Conservation (phyloP, 106 monocot species). For the Allium sativum region DNA sequence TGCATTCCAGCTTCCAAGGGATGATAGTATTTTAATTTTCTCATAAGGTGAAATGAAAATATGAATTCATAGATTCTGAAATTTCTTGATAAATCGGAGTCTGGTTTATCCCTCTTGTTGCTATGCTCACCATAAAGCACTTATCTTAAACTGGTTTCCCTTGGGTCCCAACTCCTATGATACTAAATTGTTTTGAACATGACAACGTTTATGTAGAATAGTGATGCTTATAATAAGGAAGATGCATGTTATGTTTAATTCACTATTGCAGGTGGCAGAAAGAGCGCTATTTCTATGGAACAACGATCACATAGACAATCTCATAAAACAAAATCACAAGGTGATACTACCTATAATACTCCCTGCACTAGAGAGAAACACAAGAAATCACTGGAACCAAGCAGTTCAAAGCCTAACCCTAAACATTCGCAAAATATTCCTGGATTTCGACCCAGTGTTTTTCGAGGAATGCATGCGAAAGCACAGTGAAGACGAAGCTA, state of each 20-base stretch:
- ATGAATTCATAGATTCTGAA: no score
- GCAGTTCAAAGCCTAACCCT: conserved; percentile 56
- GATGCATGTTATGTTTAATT: background rate
- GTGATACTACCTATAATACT: conserved; percentile 55
- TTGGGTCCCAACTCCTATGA: no score
- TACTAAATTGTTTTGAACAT: no score
- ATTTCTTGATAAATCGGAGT: no score
- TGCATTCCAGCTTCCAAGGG: no score
- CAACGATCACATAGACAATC: conserved; percentile 53
- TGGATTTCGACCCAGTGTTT: conserved; percentile 37
- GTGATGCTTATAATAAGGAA: no score
- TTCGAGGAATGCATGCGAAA: conserved; percentile 45
- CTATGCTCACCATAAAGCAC: no score
- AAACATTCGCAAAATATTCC: conserved; percentile 53
- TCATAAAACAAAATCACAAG: conserved; percentile 56
- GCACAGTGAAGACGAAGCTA: conserved; percentile 32
- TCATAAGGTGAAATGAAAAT: no score
- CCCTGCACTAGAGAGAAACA: conserved; percentile 45
- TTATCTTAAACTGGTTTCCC: no score
- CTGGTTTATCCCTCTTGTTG: no score
- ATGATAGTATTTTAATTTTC: no score
- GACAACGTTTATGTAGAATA: no score
- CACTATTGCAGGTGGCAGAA: conserved; percentile 41
- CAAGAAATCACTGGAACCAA: conserved; percentile 52
- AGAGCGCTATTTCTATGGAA: conserved; percentile 64